Evolutionary conservation across 495 filamentous ascomycete species (phyloP).

Genomic region (Tetracladium setigerum): DNA sequence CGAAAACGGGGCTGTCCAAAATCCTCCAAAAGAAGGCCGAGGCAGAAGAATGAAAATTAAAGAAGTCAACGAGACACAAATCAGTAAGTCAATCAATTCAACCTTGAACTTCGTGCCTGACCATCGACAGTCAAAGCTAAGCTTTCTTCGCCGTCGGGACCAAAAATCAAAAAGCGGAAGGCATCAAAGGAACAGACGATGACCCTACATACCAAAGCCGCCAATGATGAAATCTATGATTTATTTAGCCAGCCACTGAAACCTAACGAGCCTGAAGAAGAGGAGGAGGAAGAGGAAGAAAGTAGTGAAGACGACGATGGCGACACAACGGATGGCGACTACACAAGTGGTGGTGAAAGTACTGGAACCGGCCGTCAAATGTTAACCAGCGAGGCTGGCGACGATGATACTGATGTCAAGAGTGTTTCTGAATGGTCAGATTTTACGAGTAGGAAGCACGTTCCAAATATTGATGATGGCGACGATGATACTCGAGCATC

Average conservation of each 20-base stretch:
- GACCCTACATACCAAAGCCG: conserved; percentile 92
- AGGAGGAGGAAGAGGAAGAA: conserved; percentile 46
- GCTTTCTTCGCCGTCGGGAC: conserved; percentile 73
- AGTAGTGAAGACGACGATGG: conserved; percentile 55
- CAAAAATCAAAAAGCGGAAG: conserved; percentile 69
- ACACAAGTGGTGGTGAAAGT: conserved; percentile 75
- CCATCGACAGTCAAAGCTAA: conserved; percentile 72
- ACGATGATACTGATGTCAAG: conserved; percentile 51
- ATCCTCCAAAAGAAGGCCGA: conserved; percentile 17
- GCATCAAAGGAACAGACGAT: conserved; percentile 70
- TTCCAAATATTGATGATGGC: conserved; percentile 42
- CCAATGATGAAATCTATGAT: conserved; percentile 94
- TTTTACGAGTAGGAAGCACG: conserved; percentile 67
- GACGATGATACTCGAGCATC: conserved; percentile 29
- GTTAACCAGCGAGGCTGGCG: conserved; percentile 27
- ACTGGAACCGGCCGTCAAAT: conserved; percentile 65
- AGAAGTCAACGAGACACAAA: conserved; percentile 79
- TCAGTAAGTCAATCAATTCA: conserved; percentile 45
- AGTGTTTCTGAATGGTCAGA: conserved; percentile 80
- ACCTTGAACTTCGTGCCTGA: neutral
- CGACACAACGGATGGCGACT: conserved; percentile 60
- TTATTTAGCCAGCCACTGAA: conserved; percentile 90
- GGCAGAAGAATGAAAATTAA: conserved; percentile 64
- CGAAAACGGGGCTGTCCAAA: conserved; percentile 37
- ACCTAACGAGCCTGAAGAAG: conserved; percentile 30